Base-by-base conservation (phyloP, 306 rosid genomes). In the Citrullus mucosospermus region DNA sequence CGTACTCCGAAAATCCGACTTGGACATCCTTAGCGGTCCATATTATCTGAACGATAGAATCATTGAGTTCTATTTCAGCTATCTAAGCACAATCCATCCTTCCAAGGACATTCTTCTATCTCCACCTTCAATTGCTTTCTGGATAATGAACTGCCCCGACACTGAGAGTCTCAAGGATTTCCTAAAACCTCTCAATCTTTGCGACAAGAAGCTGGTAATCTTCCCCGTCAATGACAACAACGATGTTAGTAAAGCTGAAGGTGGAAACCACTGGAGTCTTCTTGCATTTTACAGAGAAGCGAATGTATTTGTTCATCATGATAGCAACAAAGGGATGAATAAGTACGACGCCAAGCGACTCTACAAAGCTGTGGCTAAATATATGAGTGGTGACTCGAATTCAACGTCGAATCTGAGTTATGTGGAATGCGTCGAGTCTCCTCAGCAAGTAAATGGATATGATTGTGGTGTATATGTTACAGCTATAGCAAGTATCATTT, bases 251-350 rank as follows among this genome's bases (percentile, higher is more conserved):
- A 34, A 12, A 50, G 90, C 93, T 6, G 99, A 87, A 84, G 97
- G 97, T 51, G 99, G 99, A 51, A 85, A 85, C 43, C 99, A 95
- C 77, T 95, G 99, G 99, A 95, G 97, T 87, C 80, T 95, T 75
- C 90, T 92, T 53, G 97, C 85, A 65, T 95, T 84, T 72, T 86
- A 88, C 82, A 88, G 95, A 71, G 75, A 78, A 1, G 77, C 82
- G 6, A 92, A 89, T 73, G 30, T 81, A 34, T 95, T 91, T 80
- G 88, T 88, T 74, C 97, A 95, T 82, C 97, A 90, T 62, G 99
- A 95, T 75, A 92, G 96, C 83, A 66, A 51, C 75, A 9, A 69
- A 46, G 83, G 84, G 81, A 66, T 84, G 61, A 95, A 90, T 44
- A 63, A 78, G 43, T 36, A 20, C 32, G 86, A 86, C 41, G 91